phyloP scores from a whole-genome alignment of 495 filamentous ascomycete genomes.

The Neurospora africana region DNA sequence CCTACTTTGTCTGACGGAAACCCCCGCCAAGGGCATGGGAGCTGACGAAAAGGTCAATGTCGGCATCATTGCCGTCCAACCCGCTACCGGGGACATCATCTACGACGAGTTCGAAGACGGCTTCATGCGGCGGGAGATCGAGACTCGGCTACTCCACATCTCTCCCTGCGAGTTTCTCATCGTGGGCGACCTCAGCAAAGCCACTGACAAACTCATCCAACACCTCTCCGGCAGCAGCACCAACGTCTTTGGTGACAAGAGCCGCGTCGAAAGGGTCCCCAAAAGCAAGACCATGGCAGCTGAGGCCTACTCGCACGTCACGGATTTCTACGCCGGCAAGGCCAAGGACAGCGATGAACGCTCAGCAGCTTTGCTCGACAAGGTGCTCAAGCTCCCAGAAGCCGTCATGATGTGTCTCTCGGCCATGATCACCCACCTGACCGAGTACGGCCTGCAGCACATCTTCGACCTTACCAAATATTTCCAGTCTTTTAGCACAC shows the following conservation, averaged over 20 bases:
- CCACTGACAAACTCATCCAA: conserved; percentile 84
- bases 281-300: conserved; percentile 76
- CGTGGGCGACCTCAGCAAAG: conserved; percentile 82
- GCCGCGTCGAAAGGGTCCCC: conserved; percentile 67
- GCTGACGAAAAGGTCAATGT: conserved; percentile 91
- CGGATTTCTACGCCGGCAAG: conserved; percentile 88
- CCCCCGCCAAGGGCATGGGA: conserved; percentile 71
- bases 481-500: conserved; percentile 90
- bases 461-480: conserved; percentile 96
- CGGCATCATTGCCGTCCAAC: conserved; percentile 90
- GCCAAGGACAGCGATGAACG: conserved; percentile 48
- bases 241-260: conserved; percentile 87
- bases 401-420: conserved; percentile 86
- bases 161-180: conserved; percentile 95
- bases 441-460: conserved; percentile 89
- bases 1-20: conserved; percentile 86
- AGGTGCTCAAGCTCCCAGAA: conserved; percentile 76
- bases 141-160: conserved; percentile 88
- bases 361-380: conserved; percentile 60
- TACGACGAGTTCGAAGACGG: conserved; percentile 96
- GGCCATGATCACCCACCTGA: conserved; percentile 90
- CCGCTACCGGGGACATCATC: conserved; percentile 89
- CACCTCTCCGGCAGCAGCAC: conserved; percentile 78
- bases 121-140: conserved; percentile 95
- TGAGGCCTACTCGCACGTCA: conserved; percentile 78